Percentiles rank a stretch among this genome's conserved stretches.
Evolutionary conservation across 768 basidiomycete genomes (phyloP).

Genomic region (Trametes elegans): DNA sequence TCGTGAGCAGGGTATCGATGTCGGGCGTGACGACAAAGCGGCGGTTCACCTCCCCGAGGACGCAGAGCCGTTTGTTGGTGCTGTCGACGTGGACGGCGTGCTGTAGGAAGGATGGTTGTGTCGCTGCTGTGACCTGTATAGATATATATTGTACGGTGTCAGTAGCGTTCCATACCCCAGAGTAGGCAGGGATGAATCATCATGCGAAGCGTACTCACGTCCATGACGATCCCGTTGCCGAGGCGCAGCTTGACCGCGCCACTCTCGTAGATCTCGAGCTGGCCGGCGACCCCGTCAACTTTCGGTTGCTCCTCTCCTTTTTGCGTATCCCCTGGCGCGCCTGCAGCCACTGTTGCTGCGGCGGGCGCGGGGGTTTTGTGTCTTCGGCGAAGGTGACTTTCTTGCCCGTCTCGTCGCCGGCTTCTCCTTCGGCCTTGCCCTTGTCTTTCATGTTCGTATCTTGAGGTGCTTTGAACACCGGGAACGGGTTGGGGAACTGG

Average conservation of each 20-base stretch:
- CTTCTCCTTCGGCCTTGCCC: conserved; percentile 11
- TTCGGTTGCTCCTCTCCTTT: conserved; percentile 36
- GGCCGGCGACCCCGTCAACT: conserved; percentile 79
- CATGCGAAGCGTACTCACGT: too few species aligned
- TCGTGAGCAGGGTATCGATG: conserved; percentile 66
- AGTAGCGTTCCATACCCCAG: too few species aligned
- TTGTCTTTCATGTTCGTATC: conserved; percentile 14
- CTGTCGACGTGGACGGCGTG: conserved; percentile 77
- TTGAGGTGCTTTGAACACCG: conserved; percentile 52
- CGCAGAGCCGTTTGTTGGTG: conserved; percentile 53
- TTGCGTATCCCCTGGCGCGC: conserved; percentile 15
- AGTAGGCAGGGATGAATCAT: not conserved
- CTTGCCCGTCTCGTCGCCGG: conserved; percentile 34
- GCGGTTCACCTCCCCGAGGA: conserved; percentile 86
- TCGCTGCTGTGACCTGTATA: conserved; percentile 72
- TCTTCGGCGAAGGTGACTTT: conserved; percentile 67
- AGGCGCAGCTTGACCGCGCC: conserved; percentile 87
- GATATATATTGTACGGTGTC: too few species aligned
- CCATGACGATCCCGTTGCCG: conserved; percentile 75
- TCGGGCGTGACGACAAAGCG: conserved; percentile 85
- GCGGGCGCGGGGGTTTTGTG: conserved; percentile 55
- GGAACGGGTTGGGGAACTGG: conserved; percentile 88
- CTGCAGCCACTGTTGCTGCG: conserved; percentile 31
- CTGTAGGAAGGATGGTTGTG: conserved; percentile 85
- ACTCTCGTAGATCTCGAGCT: conserved; percentile 80